These are phyloP conservation scores for Pueraria montana DNA, from an alignment of 306 rosid species.

Conservation along the genomic window DNA sequence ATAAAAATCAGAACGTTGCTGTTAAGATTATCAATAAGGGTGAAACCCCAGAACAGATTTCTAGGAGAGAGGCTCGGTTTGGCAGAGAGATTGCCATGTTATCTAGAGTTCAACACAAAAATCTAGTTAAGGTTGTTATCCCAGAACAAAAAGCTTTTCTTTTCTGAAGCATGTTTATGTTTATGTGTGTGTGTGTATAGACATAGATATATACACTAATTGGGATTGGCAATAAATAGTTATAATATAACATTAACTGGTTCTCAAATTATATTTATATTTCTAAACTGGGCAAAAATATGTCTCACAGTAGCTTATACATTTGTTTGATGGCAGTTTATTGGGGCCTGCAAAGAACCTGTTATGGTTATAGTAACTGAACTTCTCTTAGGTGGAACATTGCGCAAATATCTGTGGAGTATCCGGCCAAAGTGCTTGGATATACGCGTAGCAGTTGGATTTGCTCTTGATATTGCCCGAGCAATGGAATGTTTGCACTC, in stretches of 20 bases:
- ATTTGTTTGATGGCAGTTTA: slow-evolving; percentile 68
- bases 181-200: background rate
- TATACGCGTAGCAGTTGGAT: slow-evolving; percentile 71
- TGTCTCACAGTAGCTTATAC: slow-evolving; percentile 43
- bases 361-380: slow-evolving; percentile 97
- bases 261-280: background rate
- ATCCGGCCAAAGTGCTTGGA: slow-evolving; percentile 85
- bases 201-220: background rate
- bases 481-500: slow-evolving; percentile 94
- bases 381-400: slow-evolving; percentile 87
- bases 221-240: background rate
- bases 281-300: background rate
- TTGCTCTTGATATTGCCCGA: slow-evolving; percentile 89
- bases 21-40: slow-evolving; percentile 64
- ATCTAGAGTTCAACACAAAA: slow-evolving; percentile 91
- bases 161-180: background rate
- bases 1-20: slow-evolving; percentile 60
- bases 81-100: slow-evolving; percentile 89
- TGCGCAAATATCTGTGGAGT: slow-evolving; percentile 82
- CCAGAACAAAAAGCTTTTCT: background rate
- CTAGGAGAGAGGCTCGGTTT: slow-evolving; percentile 79
- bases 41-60: slow-evolving; percentile 61
- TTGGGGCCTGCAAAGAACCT: slow-evolving; percentile 98
- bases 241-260: background rate
- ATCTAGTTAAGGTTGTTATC: slow-evolving; percentile 82